Base-by-base conservation (phyloP, 164 flowering plant genomes). In the Cinnamomum micranthum region DNA sequence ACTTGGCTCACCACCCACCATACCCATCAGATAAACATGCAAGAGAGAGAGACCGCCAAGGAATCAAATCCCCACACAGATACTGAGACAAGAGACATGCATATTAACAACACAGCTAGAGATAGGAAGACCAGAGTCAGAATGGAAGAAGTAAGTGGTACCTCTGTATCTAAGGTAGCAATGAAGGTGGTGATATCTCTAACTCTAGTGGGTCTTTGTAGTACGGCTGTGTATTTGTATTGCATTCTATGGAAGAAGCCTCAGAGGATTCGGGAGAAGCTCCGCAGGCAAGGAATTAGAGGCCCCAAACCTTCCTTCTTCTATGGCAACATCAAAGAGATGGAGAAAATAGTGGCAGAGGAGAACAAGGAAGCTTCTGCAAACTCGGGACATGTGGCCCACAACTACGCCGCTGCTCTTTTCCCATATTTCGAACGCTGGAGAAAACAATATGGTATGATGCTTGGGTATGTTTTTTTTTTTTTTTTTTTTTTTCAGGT, bases 391-490 rank as follows among this genome's bases (percentile, higher is more conserved):
- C 19, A 19, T 19, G 41, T 66, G 41, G 14, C 69, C 15, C 69
- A 77, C 14, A 72, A 77, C 71, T 70, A 69, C 33, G 27, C 62
- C 33, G 24, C 71, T 3, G 59, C 7, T 2, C 35, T 74, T 23
- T 78, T 78, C 68, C 77, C 80, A 25, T 78, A 70, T 41, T 78
- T 78, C 60, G 74, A 78, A 71, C 71, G 10, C 47, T 78, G 80
- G 80, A 65, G 71, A 50, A 67, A 77, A n/a, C 52, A 69, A 9
- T 77, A 77, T 20, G 80, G 80, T 73, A 69, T 47, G 60, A 7
- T 35, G 47, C 47, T 35, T 35, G 47, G 7, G 7, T 0, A 5
- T 35, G 7, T n/a, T n/a, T n/a, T n/a, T n/a, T n/a, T n/a, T 35
- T 6, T 35, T 35, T 35, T 35, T 35, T 25, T 25, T 25, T 33